These are phyloP conservation scores for Paramecium caudatum DNA, from an alignment of 73 alveolate species.

Conservation along the genomic window DNA sequence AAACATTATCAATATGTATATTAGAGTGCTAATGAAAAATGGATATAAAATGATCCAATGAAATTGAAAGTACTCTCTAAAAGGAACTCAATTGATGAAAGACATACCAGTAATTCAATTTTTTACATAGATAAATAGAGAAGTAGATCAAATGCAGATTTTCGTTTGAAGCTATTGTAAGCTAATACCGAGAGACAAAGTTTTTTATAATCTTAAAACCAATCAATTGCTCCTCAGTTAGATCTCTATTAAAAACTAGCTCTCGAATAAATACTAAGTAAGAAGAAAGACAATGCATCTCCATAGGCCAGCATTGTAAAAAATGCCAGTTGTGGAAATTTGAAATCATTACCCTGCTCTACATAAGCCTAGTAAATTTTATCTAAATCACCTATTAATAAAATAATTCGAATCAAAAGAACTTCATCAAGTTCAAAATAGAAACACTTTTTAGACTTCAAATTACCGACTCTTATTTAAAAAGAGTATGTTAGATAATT, in stretches of 20 bases:
- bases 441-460: conserved; percentile 6
- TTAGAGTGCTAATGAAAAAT: not conserved
- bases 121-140: conserved; percentile 4
- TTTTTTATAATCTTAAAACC: not conserved
- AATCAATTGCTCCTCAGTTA: conserved; percentile 5
- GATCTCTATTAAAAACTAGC: not conserved
- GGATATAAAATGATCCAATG: conserved; percentile 33
- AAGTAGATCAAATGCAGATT: conserved; percentile 40
- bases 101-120: not conserved
- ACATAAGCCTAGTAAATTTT: not conserved
- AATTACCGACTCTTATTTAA: conserved; percentile 43
- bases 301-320: not conserved
- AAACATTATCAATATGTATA: not conserved
- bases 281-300: conserved; percentile 7
- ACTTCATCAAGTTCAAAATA: not conserved
- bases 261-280: conserved; percentile 5
- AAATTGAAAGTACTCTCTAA: not conserved
- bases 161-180: not conserved
- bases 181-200: conserved; percentile 20
- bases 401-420: conserved; percentile 1
- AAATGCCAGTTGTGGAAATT: not conserved
- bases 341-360: not conserved
- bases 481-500: not conserved
- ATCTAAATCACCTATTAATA: not conserved
- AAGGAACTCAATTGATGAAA: not conserved